A percentile compares a stretch with the other conserved stretches of the same genome.
Evolutionary conservation across 2,329 filamentous ascomycete genomes (phyloP).

Genomic region (Fusarium austroafricanum): DNA sequence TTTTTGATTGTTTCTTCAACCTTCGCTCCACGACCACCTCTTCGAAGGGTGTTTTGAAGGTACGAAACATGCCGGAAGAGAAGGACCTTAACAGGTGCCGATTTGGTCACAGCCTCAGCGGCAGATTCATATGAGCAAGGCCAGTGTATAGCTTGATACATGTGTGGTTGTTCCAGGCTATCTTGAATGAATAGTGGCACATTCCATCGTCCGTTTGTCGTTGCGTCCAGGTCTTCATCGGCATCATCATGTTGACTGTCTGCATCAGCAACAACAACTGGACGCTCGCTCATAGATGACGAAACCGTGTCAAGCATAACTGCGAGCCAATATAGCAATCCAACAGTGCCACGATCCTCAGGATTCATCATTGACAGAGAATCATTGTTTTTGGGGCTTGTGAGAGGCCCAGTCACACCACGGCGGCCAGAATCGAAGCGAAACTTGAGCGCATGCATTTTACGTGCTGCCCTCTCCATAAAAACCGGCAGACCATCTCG

Average conservation of each 20-base stretch:
- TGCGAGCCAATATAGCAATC: conserved; percentile 67
- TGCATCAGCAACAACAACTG: conserved; percentile 53
- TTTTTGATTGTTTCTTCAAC: conserved; percentile 62
- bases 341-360: conserved; percentile 57
- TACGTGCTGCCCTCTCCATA: conserved; percentile 42
- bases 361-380: conserved; percentile 10
- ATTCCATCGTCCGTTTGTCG: conserved; percentile 37
- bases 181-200: conserved; percentile 44
- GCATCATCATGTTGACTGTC: conserved; percentile 51
- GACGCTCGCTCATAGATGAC: conserved; percentile 60
- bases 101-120: conserved; percentile 60
- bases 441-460: conserved; percentile 46
- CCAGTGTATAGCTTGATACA: conserved; percentile 53
- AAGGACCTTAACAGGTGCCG: conserved; percentile 68
- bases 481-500: conserved; percentile 37
- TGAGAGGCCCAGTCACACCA: conserved; percentile 15
- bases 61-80: conserved; percentile 64
- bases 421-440: conserved; percentile 36
- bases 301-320: conserved; percentile 70
- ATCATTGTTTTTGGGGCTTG: not conserved
- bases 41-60: conserved; percentile 62
- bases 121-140: conserved; percentile 65
- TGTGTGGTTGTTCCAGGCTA: conserved; percentile 39
- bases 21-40: conserved; percentile 48
- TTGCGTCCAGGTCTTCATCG: conserved; percentile 24